Evolutionary conservation across 805 yeast genomes (phyloP).

Genomic region (Lachancea nothofagi): DNA sequence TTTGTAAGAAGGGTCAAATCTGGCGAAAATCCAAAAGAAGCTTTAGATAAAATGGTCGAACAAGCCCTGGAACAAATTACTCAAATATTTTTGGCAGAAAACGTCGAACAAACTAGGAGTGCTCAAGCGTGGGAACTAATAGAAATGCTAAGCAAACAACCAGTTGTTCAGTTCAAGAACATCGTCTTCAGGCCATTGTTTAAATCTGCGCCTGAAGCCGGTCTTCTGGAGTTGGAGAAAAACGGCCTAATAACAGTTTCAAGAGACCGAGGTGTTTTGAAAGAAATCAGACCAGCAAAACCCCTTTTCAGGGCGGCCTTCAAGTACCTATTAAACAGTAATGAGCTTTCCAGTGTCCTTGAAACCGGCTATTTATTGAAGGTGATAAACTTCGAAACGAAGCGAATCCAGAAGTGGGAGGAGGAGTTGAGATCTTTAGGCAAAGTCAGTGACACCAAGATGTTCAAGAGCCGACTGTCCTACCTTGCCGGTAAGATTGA

Average conservation of each 20-base stretch:
- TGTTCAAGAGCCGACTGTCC: conserved; percentile 55
- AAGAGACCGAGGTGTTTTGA: conserved; percentile 72
- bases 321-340: conserved; percentile 52
- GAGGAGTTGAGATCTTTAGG: conserved; percentile 62
- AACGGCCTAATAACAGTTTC: conserved; percentile 66
- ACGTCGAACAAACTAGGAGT: conserved; percentile 50
- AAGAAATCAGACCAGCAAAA: conserved; percentile 67
- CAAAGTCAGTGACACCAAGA: conserved; percentile 44
- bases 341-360: conserved; percentile 49
- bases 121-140: conserved; percentile 89
- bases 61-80: conserved; percentile 87
- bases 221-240: conserved; percentile 68
- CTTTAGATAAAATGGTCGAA: conserved; percentile 69
- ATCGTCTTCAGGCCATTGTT: conserved; percentile 55
- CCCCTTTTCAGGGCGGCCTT: conserved; percentile 85
- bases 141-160: conserved; percentile 50
- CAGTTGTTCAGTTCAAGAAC: conserved; percentile 44
- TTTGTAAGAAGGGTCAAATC: conserved; percentile 81
- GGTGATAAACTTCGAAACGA: conserved; percentile 53
- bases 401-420: conserved; percentile 59
- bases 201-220: conserved; percentile 48
- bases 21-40: conserved; percentile 78
- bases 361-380: conserved; percentile 57
- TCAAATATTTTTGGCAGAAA: conserved; percentile 60
- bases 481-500: conserved; percentile 67